Evolutionary conservation across 805 yeast species (phyloP), one percentile per base, ranked within the genome.

Genomic region (Saccharomycopsis sp.): DNA sequence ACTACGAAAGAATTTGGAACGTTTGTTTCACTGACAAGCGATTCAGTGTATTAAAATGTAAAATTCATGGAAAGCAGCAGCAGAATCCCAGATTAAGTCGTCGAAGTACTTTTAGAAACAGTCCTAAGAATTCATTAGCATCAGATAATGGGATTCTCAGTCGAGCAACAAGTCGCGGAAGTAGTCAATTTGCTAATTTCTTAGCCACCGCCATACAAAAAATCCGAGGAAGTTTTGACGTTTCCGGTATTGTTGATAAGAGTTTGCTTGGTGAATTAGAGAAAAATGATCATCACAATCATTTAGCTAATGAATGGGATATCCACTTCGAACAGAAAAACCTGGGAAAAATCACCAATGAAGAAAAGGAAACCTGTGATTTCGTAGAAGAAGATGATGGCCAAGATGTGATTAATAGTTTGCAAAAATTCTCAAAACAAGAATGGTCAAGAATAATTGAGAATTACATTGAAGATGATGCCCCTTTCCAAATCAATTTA

Each of bases 401-500:
- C 13, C 31, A 27, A 27, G 31, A 11, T n/a, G n/a, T n/a, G 31
- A 27, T n/a, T 6, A 31, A 31, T 17, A 31, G 19, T 13, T 27
- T 44, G 9, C n/a, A 29, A 21, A 31, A 39, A 22, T 26, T 39
- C 13, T 21, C 38, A 7, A 39, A 33, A 13, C 23, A 26, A 19
- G 36, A 32, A 37, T 47, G 51, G 51, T 11, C 27, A n/a, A 9
- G 22, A n/a, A 67, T 76, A 34, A 56, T 76, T 14, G 48, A 54
- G 19, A 57, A 53, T n/a, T 75, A 66, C 53, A 64, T 76, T 32
- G 45, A 51, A 9, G 62, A 60, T 11, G 65, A 71, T 44, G 63
- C 80, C 1, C 67, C 69, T 2, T 62, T 61, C 33, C 78, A 76
- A 55, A 65, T 76, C 47, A 76, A 75, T 55, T 51, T 76, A 20